Evolutionary conservation across 2,329 filamentous ascomycete genomes (phyloP).

Genomic region (Corynespora cassiicola): DNA sequence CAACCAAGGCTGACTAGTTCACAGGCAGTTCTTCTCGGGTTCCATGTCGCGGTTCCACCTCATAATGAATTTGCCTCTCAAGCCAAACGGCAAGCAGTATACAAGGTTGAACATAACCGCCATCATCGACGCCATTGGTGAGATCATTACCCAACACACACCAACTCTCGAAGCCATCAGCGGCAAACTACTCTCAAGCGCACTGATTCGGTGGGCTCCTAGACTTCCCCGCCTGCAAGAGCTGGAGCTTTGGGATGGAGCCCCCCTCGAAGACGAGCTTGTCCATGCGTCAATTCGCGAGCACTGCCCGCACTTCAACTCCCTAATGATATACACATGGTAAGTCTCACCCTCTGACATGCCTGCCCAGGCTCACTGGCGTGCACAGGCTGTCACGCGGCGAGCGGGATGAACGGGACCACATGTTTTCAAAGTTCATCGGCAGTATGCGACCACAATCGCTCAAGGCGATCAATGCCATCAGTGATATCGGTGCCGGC

Average conservation of each 20-base stretch:
- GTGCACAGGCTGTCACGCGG: conserved; percentile 30
- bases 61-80: conserved; percentile 28
- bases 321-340: conserved; percentile 65
- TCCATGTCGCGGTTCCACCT: conserved; percentile 53
- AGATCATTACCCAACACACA: conserved; percentile 55
- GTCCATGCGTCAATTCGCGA: conserved; percentile 61
- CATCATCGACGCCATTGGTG: conserved; percentile 57
- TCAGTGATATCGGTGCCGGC: conserved; percentile 62
- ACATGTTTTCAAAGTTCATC: conserved; percentile 66
- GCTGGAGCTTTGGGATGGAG: conserved; percentile 68
- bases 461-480: conserved; percentile 64
- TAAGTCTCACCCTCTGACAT: conserved; percentile 15
- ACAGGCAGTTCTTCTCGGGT: conserved; percentile 59
- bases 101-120: conserved; percentile 47
- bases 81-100: conserved; percentile 32
- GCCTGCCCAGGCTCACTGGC: conserved; percentile 14
- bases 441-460: conserved; percentile 62
- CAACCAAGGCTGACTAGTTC: conserved; percentile 9
- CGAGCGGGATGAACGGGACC: conserved; percentile 61
- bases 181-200: conserved; percentile 58
- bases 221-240: conserved; percentile 64
- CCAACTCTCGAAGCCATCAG: conserved; percentile 66
- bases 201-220: conserved; percentile 65
- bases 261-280: conserved; percentile 62
- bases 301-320: conserved; percentile 67